These are phyloP conservation scores for Prunus kanzakura DNA, from an alignment of 306 rosid species.

Conservation along the genomic window DNA sequence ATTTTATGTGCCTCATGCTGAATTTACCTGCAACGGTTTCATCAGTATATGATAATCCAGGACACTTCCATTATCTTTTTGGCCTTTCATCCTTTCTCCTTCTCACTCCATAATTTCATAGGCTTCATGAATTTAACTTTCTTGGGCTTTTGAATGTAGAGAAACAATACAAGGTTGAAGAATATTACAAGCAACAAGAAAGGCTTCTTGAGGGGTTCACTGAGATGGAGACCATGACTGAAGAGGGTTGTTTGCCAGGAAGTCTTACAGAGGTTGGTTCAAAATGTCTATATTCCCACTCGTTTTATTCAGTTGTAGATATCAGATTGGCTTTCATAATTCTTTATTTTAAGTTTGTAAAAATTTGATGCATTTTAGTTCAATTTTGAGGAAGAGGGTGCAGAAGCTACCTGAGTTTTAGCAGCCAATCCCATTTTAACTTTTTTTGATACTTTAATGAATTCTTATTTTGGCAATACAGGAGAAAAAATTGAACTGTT, in stretches of 20 bases:
- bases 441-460: too few relatives aligned
- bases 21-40: neutral
- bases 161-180: conserved; percentile 53
- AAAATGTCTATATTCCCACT: neutral
- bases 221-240: conserved; percentile 72
- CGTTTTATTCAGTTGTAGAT: neutral
- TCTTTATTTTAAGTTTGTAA: neutral
- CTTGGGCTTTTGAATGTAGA: conserved; percentile 28
- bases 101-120: neutral
- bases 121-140: neutral
- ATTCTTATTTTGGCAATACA: neutral
- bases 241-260: conserved; percentile 59
- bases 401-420: neutral
- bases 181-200: conserved; percentile 73
- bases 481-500: too few relatives aligned
- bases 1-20: neutral
- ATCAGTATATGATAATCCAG: neutral
- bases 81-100: neutral
- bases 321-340: neutral
- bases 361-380: neutral
- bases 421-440: neutral
- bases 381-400: neutral
- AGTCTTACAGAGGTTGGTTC: conserved; percentile 59
- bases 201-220: conserved; percentile 71
- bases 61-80: neutral